Evolutionary conservation across 2,329 filamentous ascomycete species (phyloP).

Genomic region (Monilinia laxa): DNA sequence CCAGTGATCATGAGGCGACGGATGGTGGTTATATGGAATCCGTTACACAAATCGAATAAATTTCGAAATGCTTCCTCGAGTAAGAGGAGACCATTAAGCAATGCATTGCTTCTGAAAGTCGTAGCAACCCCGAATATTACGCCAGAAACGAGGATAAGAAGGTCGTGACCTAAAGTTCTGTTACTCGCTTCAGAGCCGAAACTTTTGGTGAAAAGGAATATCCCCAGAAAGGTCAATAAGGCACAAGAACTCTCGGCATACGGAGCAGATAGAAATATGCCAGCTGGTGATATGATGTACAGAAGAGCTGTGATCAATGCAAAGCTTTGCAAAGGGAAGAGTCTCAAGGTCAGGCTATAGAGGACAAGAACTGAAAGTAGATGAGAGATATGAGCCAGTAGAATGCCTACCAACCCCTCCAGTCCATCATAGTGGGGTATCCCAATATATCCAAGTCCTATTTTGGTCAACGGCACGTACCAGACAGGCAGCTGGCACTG

Average conservation of each 20-base stretch:
- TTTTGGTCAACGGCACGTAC: constrained; percentile 16
- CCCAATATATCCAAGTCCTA: constrained; percentile 37
- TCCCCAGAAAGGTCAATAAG: constrained; percentile 71
- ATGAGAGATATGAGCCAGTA: constrained; percentile 72
- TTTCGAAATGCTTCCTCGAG: constrained; percentile 56
- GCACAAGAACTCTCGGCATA: constrained; percentile 82
- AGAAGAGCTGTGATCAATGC: constrained; percentile 69
- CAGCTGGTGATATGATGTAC: constrained; percentile 83
- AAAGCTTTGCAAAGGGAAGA: constrained; percentile 51
- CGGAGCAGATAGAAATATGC: constrained; percentile 83
- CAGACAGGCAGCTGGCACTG: neutral
- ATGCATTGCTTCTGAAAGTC: constrained; percentile 78
- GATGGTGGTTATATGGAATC: constrained; percentile 47
- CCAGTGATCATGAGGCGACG: constrained; percentile 58
- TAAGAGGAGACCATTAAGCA: constrained; percentile 78
- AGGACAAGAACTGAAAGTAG: constrained; percentile 71
- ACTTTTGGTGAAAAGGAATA: constrained; percentile 63
- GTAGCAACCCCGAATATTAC: constrained; percentile 69
- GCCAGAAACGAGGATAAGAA: constrained; percentile 61
- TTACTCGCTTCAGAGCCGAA: constrained; percentile 40
- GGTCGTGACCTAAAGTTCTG: constrained; percentile 42
- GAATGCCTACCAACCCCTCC: constrained; percentile 58
- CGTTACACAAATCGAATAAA: constrained; percentile 44
- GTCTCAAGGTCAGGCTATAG: constrained; percentile 60
- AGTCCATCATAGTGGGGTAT: constrained; percentile 40